A percentile compares a stretch with the other conserved stretches of the same genome.
phyloP scores from a whole-genome alignment of 768 basidiomycete genomes.

The Termitomyces sp. region DNA sequence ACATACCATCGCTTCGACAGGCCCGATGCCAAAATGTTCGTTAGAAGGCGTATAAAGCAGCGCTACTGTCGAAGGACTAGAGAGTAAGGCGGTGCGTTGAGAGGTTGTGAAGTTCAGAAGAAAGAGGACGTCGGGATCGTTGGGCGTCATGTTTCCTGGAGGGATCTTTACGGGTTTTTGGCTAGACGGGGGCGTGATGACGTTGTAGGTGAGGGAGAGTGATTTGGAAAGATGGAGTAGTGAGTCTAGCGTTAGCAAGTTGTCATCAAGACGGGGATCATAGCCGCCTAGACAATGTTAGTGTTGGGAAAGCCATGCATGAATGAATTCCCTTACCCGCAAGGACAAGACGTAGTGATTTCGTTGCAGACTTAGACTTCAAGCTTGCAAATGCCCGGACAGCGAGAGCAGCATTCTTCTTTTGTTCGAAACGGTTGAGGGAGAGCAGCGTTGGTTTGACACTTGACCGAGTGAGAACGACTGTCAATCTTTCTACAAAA shows the following conservation, averaged over 20 bases:
- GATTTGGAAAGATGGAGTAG: constrained; percentile 57
- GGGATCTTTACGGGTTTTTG: constrained; percentile 29
- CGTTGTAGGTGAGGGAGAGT: constrained; percentile 51
- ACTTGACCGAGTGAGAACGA: constrained; percentile 23
- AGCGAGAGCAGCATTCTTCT: constrained; percentile 87
- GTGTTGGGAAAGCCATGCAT: not conserved
- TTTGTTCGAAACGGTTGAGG: constrained; percentile 91
- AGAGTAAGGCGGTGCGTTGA: constrained; percentile 82
- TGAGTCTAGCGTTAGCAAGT: constrained; percentile 57
- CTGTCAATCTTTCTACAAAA: not conserved
- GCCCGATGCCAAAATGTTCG: constrained; percentile 97
- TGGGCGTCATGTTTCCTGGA: constrained; percentile 29
- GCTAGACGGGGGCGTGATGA: constrained; percentile 45
- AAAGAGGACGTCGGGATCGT: constrained; percentile 67
- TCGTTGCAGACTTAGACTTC: constrained; percentile 22
- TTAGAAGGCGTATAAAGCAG: constrained; percentile 92
- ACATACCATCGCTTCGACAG: constrained; percentile 91
- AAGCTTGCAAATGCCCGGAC: constrained; percentile 70
- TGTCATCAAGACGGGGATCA: constrained; percentile 84
- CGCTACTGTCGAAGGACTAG: constrained; percentile 55
- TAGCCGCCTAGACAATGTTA: constrained; percentile 63
- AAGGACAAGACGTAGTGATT: constrained; percentile 63
- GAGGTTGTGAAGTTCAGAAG: constrained; percentile 86
- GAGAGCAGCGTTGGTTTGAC: constrained; percentile 74
- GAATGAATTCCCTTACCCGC: constrained; percentile 47